phyloP scores from a whole-genome alignment of 139 green algal species.

The Tetratostichococcus sp. region DNA sequence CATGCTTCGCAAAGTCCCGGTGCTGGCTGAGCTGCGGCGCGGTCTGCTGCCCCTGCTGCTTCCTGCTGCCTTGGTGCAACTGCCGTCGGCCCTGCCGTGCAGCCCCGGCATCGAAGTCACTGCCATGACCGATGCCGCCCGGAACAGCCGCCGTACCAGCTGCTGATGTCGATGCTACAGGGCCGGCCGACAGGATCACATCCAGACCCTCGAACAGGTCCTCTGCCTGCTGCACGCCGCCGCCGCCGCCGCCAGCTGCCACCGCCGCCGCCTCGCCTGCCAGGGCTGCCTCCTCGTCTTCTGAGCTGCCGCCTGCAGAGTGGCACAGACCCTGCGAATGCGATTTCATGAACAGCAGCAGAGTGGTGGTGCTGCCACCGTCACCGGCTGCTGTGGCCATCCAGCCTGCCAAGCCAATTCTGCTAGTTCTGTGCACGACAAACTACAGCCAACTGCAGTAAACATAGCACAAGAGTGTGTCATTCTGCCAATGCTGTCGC shows the following conservation, averaged over 20 bases:
- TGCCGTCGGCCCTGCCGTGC: neutral
- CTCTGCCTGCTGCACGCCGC: neutral
- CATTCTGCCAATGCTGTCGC: too few relatives aligned
- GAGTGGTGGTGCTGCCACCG: neutral
- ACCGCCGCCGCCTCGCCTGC: neutral
- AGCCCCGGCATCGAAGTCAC: neutral
- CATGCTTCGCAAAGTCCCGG: neutral
- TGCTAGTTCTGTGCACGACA: too few relatives aligned
- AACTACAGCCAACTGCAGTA: too few relatives aligned
- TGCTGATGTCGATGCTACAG: neutral
- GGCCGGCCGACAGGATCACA: neutral
- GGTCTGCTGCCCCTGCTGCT: neutral
- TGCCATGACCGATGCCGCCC: neutral
- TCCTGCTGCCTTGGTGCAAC: neutral
- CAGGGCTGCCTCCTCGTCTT: neutral
- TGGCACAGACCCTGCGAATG: too few relatives aligned
- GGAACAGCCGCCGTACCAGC: too few relatives aligned
- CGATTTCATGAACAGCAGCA: too few relatives aligned
- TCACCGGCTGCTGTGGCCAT: too few relatives aligned
- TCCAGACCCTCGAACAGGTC: neutral
- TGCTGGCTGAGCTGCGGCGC: neutral
- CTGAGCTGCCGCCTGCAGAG: neutral
- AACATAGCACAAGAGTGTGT: too few relatives aligned
- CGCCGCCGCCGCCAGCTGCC: too few relatives aligned
- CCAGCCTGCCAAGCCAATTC: too few relatives aligned